A percentile compares a stretch with the other conserved stretches of the same genome.
phyloP scores from a whole-genome alignment of 2,329 filamentous ascomycete species.

The Talaromyces rugulosus region DNA sequence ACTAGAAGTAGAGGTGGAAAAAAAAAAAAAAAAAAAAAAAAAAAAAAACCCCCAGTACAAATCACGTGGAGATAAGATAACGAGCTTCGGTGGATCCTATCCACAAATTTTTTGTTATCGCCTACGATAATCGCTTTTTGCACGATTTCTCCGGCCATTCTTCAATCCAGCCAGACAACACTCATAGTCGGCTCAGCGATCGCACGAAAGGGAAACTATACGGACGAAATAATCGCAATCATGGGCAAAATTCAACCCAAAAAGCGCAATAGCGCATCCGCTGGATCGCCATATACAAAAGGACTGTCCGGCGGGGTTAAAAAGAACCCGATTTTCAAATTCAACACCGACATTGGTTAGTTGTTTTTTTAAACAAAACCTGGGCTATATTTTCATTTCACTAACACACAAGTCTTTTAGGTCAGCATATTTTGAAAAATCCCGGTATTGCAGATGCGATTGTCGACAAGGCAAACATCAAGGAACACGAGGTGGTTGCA shows the following conservation, averaged over 20 bases:
- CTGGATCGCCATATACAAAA: conserved; percentile 36
- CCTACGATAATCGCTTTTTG: not conserved
- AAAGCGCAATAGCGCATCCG: conserved; percentile 50
- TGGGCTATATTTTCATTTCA: not conserved
- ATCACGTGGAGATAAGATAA: conserved; percentile 14
- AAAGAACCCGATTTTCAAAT: conserved; percentile 89
- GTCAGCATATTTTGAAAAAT: conserved; percentile 90
- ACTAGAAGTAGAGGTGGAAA: no score
- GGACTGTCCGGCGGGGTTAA: conserved; percentile 35
- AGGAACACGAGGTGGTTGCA: conserved; percentile 66
- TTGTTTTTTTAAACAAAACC: not conserved
- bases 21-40: not conserved
- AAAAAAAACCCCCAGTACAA: not conserved
- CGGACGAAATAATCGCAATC: not conserved
- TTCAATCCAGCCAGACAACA: not conserved
- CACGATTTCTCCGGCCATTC: not conserved
- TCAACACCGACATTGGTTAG: conserved; percentile 75
- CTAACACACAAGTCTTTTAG: not conserved
- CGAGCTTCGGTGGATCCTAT: conserved; percentile 8
- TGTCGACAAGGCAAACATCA: conserved; percentile 80
- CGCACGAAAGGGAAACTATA: not conserved
- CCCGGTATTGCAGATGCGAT: conserved; percentile 78
- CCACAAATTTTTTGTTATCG: conserved; percentile 15
- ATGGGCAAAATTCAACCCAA: conserved; percentile 54
- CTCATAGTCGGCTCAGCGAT: not conserved